Evolutionary conservation across 1,139 yeast species (phyloP).

Genomic region (Yamadazyma pseudoaaseri): DNA sequence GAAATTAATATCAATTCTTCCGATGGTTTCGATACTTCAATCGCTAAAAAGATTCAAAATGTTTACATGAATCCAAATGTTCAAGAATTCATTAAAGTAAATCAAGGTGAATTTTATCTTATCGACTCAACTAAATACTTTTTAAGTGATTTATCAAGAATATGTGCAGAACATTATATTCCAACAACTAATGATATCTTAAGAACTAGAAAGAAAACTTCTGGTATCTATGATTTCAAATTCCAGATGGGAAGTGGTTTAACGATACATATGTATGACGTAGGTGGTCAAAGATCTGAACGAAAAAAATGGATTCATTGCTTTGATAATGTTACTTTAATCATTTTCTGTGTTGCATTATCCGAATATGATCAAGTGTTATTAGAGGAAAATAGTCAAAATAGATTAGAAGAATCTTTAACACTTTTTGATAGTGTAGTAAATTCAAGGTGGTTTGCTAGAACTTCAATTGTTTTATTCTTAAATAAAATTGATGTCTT

Average conservation of each 20-base stretch:
- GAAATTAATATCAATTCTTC: slow-evolving; percentile 50
- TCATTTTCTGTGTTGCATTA: slow-evolving; percentile 86
- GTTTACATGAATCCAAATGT: slow-evolving; percentile 63
- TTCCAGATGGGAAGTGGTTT: slow-evolving; percentile 74
- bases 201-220: slow-evolving; percentile 87
- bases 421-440: slow-evolving; percentile 87
- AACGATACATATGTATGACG: slow-evolving; percentile 83
- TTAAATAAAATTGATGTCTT: slow-evolving; percentile 88
- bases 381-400: slow-evolving; percentile 75
- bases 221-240: slow-evolving; percentile 84
- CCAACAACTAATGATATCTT: slow-evolving; percentile 79
- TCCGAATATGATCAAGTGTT: slow-evolving; percentile 88
- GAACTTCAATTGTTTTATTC: slow-evolving; percentile 82
- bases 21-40: slow-evolving; percentile 40
- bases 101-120: slow-evolving; percentile 74
- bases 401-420: slow-evolving; percentile 81
- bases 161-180: slow-evolving; percentile 56
- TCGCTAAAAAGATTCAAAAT: slow-evolving; percentile 44
- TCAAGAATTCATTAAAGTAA: slow-evolving; percentile 51
- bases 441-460: slow-evolving; percentile 90
- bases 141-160: slow-evolving; percentile 64
- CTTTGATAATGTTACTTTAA: slow-evolving; percentile 86
- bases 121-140: slow-evolving; percentile 88
- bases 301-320: slow-evolving; percentile 96
- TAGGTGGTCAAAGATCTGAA: slow-evolving; percentile 93